phyloP scores from a whole-genome alignment of 768 basidiomycete species.

The Rhizopogon vinicolor region DNA sequence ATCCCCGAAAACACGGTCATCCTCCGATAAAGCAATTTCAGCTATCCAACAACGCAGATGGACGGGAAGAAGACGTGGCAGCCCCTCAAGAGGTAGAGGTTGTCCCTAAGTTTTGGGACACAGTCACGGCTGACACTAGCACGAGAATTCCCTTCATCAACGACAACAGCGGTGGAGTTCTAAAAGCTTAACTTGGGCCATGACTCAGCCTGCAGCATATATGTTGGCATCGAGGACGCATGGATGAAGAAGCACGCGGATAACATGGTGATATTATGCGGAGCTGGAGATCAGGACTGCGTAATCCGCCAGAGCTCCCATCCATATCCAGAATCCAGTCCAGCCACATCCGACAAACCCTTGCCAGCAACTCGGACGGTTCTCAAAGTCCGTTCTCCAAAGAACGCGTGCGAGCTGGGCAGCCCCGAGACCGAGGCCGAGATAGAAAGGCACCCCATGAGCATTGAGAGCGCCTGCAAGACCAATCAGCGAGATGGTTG shows the following conservation, averaged over 20 bases:
- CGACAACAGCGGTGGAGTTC: too few species aligned
- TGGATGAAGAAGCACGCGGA: neutral
- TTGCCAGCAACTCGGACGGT: slow-evolving; percentile 79
- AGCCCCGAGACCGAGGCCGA: slow-evolving; percentile 69
- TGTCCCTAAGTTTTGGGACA: too few species aligned
- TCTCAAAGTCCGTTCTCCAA: slow-evolving; percentile 69
- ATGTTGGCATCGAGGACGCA: neutral
- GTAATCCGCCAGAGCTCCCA: slow-evolving; percentile 75
- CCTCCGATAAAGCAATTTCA: too few species aligned
- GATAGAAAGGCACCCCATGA: slow-evolving; percentile 74
- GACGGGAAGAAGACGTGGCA: too few species aligned
- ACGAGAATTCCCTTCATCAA: too few species aligned
- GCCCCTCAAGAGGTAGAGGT: too few species aligned
- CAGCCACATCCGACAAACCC: slow-evolving; percentile 87
- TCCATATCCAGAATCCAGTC: slow-evolving; percentile 86
- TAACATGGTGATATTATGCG: neutral
- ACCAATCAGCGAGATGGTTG: slow-evolving; percentile 69
- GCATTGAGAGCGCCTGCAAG: slow-evolving; percentile 78
- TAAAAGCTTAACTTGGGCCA: too few species aligned
- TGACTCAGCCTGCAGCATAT: too few species aligned
- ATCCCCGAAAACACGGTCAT: too few species aligned
- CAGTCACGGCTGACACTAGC: too few species aligned
- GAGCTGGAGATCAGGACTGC: slow-evolving; percentile 14
- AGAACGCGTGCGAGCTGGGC: slow-evolving; percentile 77
- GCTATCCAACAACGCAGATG: too few species aligned